phyloP scores from a whole-genome alignment of 441 rosid genomes.

The Pelargonium australe region DNA sequence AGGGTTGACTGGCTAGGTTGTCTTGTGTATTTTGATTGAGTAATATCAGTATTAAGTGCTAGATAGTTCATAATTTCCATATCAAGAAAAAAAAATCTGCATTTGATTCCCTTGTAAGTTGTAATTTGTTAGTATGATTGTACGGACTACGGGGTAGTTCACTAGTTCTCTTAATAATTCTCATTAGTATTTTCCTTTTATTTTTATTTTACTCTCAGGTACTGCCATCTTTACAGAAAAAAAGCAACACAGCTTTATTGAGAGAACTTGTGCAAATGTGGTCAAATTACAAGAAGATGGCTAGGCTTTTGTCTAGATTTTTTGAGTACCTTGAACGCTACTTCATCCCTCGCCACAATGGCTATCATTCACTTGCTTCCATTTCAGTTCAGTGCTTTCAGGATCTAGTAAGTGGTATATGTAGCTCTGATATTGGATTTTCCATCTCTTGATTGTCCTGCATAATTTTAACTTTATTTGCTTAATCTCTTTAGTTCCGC shows the following conservation, averaged over 20 bases:
- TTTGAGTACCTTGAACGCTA: slow-evolving; percentile 31
- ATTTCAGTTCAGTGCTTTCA: slow-evolving; percentile 23
- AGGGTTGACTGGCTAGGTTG: no score
- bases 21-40: no score
- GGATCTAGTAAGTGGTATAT: slow-evolving; percentile 21
- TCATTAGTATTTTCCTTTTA: neutral
- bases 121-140: no score
- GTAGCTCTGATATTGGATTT: no score
- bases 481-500: neutral
- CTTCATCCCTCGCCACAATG: slow-evolving; percentile 24
- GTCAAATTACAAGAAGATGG: slow-evolving; percentile 38
- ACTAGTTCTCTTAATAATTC: no score
- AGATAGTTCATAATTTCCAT: no score
- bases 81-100: no score
- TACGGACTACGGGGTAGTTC: no score
- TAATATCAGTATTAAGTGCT: no score
- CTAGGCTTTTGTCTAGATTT: slow-evolving; percentile 33
- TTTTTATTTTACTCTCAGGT: slow-evolving; percentile 17
- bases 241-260: slow-evolving; percentile 25
- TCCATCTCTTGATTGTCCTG: no score
- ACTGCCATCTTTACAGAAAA: slow-evolving; percentile 24
- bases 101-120: no score
- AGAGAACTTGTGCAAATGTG: slow-evolving; percentile 29
- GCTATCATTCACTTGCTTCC: slow-evolving; percentile 20
- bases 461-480: neutral